A percentile compares a stretch with the other conserved stretches of the same genome.
Conservation (phyloP, 2,329 filamentous ascomycete species). For the Hypoxylon sp. region DNA sequence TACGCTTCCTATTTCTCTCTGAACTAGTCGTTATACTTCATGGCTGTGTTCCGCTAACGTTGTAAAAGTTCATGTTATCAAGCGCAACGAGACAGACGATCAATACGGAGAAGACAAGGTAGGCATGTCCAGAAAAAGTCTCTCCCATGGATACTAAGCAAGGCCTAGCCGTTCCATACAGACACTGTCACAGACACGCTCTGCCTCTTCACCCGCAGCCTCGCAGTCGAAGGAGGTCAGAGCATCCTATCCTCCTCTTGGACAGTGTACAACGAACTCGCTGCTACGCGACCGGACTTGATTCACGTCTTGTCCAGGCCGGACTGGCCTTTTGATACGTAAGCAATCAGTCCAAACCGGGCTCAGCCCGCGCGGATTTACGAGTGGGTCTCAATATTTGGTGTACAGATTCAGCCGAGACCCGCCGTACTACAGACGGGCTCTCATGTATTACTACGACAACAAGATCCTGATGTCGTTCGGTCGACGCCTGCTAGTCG, state of each 20-base stretch:
- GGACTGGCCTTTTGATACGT: conserved; percentile 5
- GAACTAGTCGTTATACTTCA: too few species aligned
- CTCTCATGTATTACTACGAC: not conserved
- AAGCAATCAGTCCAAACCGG: not conserved
- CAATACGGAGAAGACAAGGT: conserved; percentile 9
- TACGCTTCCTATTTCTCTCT: too few species aligned
- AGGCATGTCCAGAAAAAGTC: not conserved
- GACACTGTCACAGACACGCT: conserved; percentile 8
- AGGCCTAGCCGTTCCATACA: not conserved
- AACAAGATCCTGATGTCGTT: not conserved
- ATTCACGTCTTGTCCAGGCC: not conserved
- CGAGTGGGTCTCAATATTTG: not conserved
- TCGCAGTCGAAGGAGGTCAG: not conserved
- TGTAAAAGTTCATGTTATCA: conserved; percentile 3
- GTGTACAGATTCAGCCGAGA: not conserved
- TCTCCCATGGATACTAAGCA: not conserved
- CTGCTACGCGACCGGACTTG: conserved; percentile 1
- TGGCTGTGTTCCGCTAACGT: too few species aligned
- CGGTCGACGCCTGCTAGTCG: not conserved
- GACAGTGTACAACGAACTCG: conserved; percentile 1
- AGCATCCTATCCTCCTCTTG: not conserved
- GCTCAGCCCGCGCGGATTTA: too few species aligned
- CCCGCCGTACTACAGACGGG: conserved; percentile 1
- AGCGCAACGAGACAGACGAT: conserved; percentile 6
- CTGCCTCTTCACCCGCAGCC: not conserved